phyloP scores from a whole-genome alignment of 768 basidiomycete genomes.

The Suillus spraguei region DNA sequence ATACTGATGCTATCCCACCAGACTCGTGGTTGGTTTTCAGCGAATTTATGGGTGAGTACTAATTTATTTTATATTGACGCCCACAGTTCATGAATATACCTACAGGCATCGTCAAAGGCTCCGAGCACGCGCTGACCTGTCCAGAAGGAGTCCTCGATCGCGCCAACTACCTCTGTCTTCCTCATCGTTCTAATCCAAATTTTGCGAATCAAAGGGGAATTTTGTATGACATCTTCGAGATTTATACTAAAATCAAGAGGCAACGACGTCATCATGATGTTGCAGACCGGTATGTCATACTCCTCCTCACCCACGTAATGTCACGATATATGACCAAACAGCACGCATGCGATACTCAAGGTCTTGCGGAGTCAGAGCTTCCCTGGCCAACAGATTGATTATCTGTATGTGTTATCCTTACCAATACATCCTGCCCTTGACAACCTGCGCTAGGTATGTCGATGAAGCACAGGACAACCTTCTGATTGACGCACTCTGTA shows the following conservation, averaged over 20 bases:
- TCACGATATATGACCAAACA: slow-evolving; percentile 22
- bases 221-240: slow-evolving; percentile 56
- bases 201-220: slow-evolving; percentile 52
- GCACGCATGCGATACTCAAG: slow-evolving; percentile 53
- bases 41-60: slow-evolving; percentile 60
- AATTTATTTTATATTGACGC: background rate
- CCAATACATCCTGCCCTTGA: background rate
- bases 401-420: slow-evolving; percentile 43
- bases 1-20: slow-evolving; percentile 25
- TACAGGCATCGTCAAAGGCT: slow-evolving; percentile 67
- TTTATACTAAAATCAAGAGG: slow-evolving; percentile 50
- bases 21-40: slow-evolving; percentile 65
- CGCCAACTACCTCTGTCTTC: slow-evolving; percentile 47
- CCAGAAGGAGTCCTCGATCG: slow-evolving; percentile 44
- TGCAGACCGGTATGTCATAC: slow-evolving; percentile 53
- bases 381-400: slow-evolving; percentile 50
- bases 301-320: background rate
- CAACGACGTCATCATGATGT: slow-evolving; percentile 48
- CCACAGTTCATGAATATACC: background rate
- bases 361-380: slow-evolving; percentile 23
- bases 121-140: slow-evolving; percentile 48
- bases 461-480: slow-evolving; percentile 79
- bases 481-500: slow-evolving; percentile 63
- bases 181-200: slow-evolving; percentile 52
- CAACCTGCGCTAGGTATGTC: slow-evolving; percentile 50